Evolutionary conservation across 345 rosid genomes (phyloP), one percentile per base, ranked within the genome.

Genomic region (Corchorus capsularis): DNA sequence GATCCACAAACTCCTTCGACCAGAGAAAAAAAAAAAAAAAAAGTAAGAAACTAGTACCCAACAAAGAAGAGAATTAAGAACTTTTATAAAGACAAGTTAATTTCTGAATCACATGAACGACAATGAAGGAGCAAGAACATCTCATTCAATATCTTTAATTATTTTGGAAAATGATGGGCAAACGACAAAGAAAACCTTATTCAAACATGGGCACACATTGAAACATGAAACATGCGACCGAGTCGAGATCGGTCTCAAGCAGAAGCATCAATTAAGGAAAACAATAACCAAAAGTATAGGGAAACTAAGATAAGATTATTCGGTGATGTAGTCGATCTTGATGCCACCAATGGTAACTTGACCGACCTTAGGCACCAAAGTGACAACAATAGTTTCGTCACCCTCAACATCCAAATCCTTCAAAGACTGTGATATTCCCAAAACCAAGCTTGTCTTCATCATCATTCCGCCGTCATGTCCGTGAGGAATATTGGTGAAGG

Each of bases 401-500:
- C 75, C 87, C 10, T 86, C 89, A 45, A 77, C 79, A 4, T 22
- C 82, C 80, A 89, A 74, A 70, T 87, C 92, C 67, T 87, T 87
- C 76, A 89, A 43, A 82, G 83, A 69, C 56, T 87, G 88, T 0
- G 86, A 82, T 3, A 89, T 50, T 49, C 85, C 87, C n/a, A 89
- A 34, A 43, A 79, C 77, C 80, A 85, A 56, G 12, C 57, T 5
- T 10, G 92, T 89, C 64, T 71, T 82, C 67, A 59, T 74, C 74
- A 78, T 87, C 82, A 55, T 86, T 66, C 71, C 78, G 16, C 75
- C 80, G 65, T 78, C 79, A 41, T 82, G 87, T 74, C 34, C 78
- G 46, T 85, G 92, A 0, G 89, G 89, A 41, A 89, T 77, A 61
- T 81, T 87, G 77, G 82, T 87, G 54, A 84, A 89, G 63, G 88